phyloP scores from a whole-genome alignment of 768 basidiomycete species.

The Psilocybe tampanensis region DNA sequence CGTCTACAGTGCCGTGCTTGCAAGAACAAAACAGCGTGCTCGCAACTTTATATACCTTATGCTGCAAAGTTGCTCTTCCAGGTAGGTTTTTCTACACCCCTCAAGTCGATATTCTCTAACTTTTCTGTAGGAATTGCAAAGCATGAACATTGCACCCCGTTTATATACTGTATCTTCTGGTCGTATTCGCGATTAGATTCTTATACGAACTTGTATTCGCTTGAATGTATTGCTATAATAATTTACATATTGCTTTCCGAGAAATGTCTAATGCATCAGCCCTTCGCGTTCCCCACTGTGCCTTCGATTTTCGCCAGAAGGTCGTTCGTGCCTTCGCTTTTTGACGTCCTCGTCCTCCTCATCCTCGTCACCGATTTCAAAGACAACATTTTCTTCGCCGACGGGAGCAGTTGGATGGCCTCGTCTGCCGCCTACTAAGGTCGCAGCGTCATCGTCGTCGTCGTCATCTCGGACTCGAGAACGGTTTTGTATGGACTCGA shows the following conservation, averaged over 20 bases:
- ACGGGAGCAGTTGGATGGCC: constrained; percentile 53
- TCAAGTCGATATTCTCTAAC: not conserved
- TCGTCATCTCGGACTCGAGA: constrained; percentile 55
- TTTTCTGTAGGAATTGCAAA: constrained; percentile 76
- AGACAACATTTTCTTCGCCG: constrained; percentile 68
- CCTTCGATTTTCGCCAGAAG: constrained; percentile 49
- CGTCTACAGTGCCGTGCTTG: constrained; percentile 80
- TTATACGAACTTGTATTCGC: constrained; percentile 31
- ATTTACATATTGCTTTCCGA: constrained; percentile 30
- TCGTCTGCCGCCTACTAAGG: constrained; percentile 64
- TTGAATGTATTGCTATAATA: constrained; percentile 35
- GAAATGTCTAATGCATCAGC: constrained; percentile 44
- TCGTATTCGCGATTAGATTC: constrained; percentile 69
- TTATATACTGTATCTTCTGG: constrained; percentile 87
- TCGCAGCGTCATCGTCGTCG: constrained; percentile 64
- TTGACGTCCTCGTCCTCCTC: constrained; percentile 62
- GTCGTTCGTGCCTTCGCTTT: constrained; percentile 45
- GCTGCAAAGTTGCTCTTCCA: constrained; percentile 97
- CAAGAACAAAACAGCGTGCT: constrained; percentile 95
- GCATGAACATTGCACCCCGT: constrained; percentile 93
- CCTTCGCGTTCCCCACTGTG: constrained; percentile 64
- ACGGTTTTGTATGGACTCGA: constrained; percentile 71
- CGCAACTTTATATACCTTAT: constrained; percentile 92
- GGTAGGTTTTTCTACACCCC: constrained; percentile 42
- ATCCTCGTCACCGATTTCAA: constrained; percentile 90